A percentile compares a stretch with the other conserved stretches of the same genome.
Evolutionary conservation across 257 asterid species (phyloP).

Genomic region (Salvia miltiorrhiza): DNA sequence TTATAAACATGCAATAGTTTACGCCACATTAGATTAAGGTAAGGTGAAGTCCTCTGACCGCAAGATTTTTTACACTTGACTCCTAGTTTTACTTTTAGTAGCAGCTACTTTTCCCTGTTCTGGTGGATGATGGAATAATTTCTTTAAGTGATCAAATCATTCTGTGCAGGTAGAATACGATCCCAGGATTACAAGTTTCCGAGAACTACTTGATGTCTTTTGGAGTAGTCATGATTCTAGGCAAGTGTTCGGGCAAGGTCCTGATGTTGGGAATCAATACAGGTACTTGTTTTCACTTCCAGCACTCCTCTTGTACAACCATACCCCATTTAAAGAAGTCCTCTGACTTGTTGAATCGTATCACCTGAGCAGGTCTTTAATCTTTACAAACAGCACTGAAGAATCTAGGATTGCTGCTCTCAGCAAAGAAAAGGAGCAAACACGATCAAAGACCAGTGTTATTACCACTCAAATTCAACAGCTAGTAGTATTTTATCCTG

Average conservation of each 20-base stretch:
- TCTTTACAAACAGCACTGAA: slow-evolving; percentile 82
- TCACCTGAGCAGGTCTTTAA: slow-evolving; percentile 65
- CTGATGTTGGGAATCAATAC: slow-evolving; percentile 95
- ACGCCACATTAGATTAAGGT: background rate
- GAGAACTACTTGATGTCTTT: slow-evolving; percentile 82
- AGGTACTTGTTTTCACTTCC: slow-evolving; percentile 43
- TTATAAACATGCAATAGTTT: background rate
- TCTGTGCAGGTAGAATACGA: slow-evolving; percentile 79
- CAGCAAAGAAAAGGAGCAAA: slow-evolving; percentile 96
- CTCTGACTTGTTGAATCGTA: slow-evolving; percentile 18
- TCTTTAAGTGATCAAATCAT: slow-evolving; percentile 14
- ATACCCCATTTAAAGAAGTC: slow-evolving; percentile 11
- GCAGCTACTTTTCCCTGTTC: background rate
- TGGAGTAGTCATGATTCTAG: slow-evolving; percentile 91
- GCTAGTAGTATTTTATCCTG: slow-evolving; percentile 64
- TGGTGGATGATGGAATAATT: background rate
- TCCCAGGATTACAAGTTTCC: slow-evolving; percentile 54
- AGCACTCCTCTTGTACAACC: slow-evolving; percentile 1
- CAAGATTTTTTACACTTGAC: background rate
- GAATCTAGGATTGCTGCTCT: slow-evolving; percentile 81
- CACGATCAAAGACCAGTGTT: slow-evolving; percentile 65
- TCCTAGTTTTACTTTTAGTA: background rate
- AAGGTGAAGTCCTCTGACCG: background rate
- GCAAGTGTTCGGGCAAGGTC: slow-evolving; percentile 99
- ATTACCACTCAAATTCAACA: slow-evolving; percentile 88